Evolutionary conservation across 345 rosid species (phyloP), one percentile per base, ranked within the genome.

Genomic region (Eucalyptus polybractea): DNA sequence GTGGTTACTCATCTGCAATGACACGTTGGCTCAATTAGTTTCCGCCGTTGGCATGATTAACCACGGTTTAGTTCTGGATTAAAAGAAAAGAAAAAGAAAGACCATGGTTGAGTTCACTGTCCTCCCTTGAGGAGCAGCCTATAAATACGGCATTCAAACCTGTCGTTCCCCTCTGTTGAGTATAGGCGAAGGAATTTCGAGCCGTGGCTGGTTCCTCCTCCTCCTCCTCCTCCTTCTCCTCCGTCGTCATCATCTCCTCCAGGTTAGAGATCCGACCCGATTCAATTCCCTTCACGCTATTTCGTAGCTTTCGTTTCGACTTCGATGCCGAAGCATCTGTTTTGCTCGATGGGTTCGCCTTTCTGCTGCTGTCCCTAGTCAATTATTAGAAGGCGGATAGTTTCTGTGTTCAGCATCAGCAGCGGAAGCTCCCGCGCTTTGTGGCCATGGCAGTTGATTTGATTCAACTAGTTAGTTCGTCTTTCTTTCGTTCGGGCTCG

Each of bases 151-250:
- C 5, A 2, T 40, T 21, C 47, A 10, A 21, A 19, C 44, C 25
- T 0, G 4, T 2, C 25, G 1, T 15, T 50, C 3, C 2, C 4
- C 27, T 2, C 27, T 3, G 8, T 76, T 53, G 83, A 76, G 47
- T 76, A 4, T 3, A 19, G 47, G 47, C 83, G 2, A 76, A 76
- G 83, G 47, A 76, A 76, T 12, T 76, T 6, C 31, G 83, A 40
- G 47, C 2, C 83, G 47, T 37, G 27, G 45, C 29, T 2, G 27
- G 47, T 76, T 76, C 5, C 12, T 76, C 83, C 83, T 37, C 4
- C 83, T 37, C 7, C 83, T 58, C 10, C 80, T 58, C 56, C 22
- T 53, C 22, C 22, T 53, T 0, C 56, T 51, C 54, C 24, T 19
- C 2, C 58, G 5, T 76, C 83, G 47, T 76, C 83, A 1, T 37